Evolutionary conservation across 2,329 filamentous ascomycete species (phyloP).

Genomic region (Fusarium sp.): DNA sequence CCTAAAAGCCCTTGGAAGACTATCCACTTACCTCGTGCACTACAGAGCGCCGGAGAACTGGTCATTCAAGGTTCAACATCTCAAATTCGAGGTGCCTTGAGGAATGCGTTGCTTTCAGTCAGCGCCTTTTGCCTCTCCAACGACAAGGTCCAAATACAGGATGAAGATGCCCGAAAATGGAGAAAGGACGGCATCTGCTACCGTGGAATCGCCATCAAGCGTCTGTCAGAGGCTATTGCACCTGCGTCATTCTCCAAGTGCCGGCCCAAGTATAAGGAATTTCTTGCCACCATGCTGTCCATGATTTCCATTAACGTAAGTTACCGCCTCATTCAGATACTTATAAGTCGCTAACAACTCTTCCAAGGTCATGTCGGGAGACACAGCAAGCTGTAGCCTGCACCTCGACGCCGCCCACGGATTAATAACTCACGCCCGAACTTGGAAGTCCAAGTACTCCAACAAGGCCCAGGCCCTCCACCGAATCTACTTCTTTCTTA

Average conservation of each 20-base stretch:
- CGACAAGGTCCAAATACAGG: background rate
- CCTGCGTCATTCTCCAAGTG: background rate
- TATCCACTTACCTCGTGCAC: background rate
- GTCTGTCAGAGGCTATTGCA: background rate
- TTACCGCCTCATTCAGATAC: background rate
- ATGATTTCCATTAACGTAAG: background rate
- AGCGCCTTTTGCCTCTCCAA: background rate
- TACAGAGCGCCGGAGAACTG: background rate
- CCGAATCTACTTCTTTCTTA: background rate
- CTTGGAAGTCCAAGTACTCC: background rate
- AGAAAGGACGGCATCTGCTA: background rate
- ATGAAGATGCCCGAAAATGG: background rate
- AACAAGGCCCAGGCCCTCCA: background rate
- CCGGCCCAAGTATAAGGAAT: background rate
- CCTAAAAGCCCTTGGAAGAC: background rate
- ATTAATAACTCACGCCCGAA: background rate
- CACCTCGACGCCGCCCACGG: background rate
- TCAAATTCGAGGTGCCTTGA: background rate
- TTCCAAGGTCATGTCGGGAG: background rate
- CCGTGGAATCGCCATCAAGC: background rate
- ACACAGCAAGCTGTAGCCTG: background rate
- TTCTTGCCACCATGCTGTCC: background rate
- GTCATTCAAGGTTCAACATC: background rate
- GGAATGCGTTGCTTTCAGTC: background rate
- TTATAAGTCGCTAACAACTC: background rate